Evolutionary conservation across 345 rosid genomes (phyloP), one percentile per base, ranked within the genome.

Genomic region (Pugionium dolabratum): DNA sequence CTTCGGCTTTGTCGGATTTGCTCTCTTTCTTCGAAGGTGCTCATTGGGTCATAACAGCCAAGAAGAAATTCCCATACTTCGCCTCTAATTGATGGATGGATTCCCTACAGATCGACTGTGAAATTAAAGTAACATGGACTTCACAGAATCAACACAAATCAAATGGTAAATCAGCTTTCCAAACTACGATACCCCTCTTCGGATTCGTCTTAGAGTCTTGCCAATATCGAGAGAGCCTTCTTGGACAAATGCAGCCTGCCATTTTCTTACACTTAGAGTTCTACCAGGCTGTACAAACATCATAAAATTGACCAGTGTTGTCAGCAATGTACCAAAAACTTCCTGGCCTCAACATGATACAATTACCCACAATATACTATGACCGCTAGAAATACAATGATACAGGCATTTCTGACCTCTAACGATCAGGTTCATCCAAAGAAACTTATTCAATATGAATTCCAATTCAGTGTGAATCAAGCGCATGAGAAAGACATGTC

Each of bases 31-130:
- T 83, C 91, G 26, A 84, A 94, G 40, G 96, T 84, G 71, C 95
- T 94, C 76, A 54, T 79, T 39, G 97, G 86, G 56, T 85, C 91
- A 88, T 79, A 94, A 80, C 99, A 94, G 39, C 89, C 91, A 57
- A 94, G 97, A 44, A 94, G 78, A 67, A 94, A 88, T 71, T 94
- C 99, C 99, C 97, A 94, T 27, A 94, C 99, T 83, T 94, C 91
- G 35, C 95, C 99, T 85, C 99, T 88, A 59, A 94, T 94, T 56
- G 93, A 78, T 71, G 99, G 99, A 84, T 94, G 97, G 51, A 94
- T 75, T 66, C 96, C 99, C 99, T 94, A 64, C 29, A 70, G 54
- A 65, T 31, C n/a, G 4, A 32, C 33, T 54, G 42, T 29, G 1
- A 25, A 56, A 28, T 32, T 46, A n/a, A 44, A 46, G 35, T 41